Evolutionary conservation across 371 early-diverging fungal species (phyloP), one percentile per base, ranked within the genome.

Genomic region (Syncephalastrum sp.): DNA sequence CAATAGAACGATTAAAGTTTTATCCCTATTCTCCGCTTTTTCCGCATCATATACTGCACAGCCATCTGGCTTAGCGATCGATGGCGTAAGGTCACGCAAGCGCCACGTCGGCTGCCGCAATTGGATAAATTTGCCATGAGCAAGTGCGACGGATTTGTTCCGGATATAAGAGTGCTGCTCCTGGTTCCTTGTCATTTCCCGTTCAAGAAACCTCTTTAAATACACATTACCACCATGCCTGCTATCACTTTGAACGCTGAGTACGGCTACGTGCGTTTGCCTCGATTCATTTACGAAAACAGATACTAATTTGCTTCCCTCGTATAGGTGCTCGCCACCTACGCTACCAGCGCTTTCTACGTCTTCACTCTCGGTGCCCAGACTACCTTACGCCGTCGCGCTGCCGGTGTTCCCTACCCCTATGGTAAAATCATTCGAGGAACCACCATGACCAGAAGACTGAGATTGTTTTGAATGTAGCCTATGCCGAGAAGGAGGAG

Each of bases 371-470:
- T 90, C 27, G 81, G 77, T 41, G 17, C 57, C n/a, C 70, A 78
- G 47, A 86, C 82, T 46, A 81, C 82, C 47, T 21, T 29, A 14
- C 79, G 82, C 54, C 83, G 91, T 56, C 82, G 72, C 55, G 72
- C 72, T 54, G 85, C 87, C 33, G 59, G 68, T 13, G 81, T 86
- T 6, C 84, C 86, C 19, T 81, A 84, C 60, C 89, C 89, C 23
- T 74, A 75, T 72, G 59, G 82, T 79, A 74, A 61, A 70, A 19
- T n/a, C n/a, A n/a, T 19, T 23, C 27, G 10, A 17, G n/a, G 33
- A 16, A 27, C 41, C 17, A 16, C 14, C 1, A 27, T 7, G 15
- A 53, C 0, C 27, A 6, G 17, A 38, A 4, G 14, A 51, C n/a
- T 17, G 15, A 21, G 25, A 29, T 33, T 33, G 38, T 10, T 2